Base-by-base conservation (phyloP, 1,284 basidiomycete species). In the Irpex lacteus region DNA sequence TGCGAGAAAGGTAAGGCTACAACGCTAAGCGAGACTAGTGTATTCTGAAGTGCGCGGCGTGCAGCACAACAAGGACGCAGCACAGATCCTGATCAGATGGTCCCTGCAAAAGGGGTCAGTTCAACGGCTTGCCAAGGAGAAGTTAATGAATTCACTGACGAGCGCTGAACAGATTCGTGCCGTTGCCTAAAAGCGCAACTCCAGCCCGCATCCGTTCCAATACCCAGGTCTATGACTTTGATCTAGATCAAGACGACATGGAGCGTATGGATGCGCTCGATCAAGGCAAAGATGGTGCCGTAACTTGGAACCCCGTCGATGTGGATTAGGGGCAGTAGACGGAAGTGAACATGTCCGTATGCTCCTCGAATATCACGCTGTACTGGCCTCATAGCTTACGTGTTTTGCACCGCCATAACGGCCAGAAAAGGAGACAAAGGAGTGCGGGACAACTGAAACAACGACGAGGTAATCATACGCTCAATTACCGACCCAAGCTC, bases 51-150 rank as follows among this genome's bases (percentile, higher is more conserved):
- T 21, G 34, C 50, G n/a, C 19, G 44, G 18, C 34, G 5, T 40
- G 11, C 49, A 73, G 80, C 76, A 84, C 66, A 69, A 72, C 15
- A 85, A 81, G 68, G 80, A 79, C 5, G 75, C 81, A 0, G 83
- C 87, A 0, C 90, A 91, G 68, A 78, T 92, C 26, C 76, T 92
- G 60, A 75, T 92, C 58, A 80, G 89, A 8, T 92, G 89, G 89
- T 87, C 85, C n/a, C 73, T 92, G 57, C 90, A 91, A 70, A 83
- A 82, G 59, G 70, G 71, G 82, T 74, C 34, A 59, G 64, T 36
- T 19, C 9, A 2, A 63, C 15, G 57, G 32, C 40, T 15, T 53
- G 9, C 55, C n/a, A 37, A 3, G 32, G 60, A 19, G 52, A 53
- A 56, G 9, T 56, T 13, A 56, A 56, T 56, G 8, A 36, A 11